Conservation (phyloP, 2,329 filamentous ascomycete genomes). For the Trichoderma lentiforme region DNA sequence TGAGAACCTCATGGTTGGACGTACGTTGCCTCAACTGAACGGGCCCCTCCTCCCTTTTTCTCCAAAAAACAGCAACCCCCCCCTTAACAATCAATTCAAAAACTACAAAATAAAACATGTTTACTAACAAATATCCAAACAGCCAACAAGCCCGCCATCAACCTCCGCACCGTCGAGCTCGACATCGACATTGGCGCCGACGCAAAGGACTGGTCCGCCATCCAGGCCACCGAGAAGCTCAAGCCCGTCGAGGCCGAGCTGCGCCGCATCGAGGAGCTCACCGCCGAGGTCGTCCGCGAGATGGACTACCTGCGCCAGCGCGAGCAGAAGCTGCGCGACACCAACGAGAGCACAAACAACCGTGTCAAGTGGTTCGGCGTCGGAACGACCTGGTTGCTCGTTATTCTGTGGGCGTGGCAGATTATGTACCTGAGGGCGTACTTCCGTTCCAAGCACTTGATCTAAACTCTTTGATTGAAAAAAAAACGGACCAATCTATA, state of each 20-base stretch:
- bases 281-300: constrained; percentile 82
- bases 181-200: constrained; percentile 96
- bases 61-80: background rate
- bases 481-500: background rate
- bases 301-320: constrained; percentile 91
- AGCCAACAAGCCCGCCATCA: constrained; percentile 42
- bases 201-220: constrained; percentile 96
- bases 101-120: background rate
- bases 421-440: constrained; percentile 96
- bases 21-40: constrained; percentile 51
- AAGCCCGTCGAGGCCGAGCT: constrained; percentile 96
- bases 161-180: constrained; percentile 75
- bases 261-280: constrained; percentile 85
- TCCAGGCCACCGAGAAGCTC: constrained; percentile 94
- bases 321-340: constrained; percentile 95
- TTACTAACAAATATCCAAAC: background rate
- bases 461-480: constrained; percentile 23
- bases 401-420: constrained; percentile 92
- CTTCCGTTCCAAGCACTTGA: constrained; percentile 64
- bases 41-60: background rate
- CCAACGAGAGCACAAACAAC: constrained; percentile 99
- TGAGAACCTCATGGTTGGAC: constrained; percentile 71
- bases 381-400: constrained; percentile 84
- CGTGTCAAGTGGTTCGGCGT: constrained; percentile 98
- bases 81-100: background rate